These are phyloP conservation scores for Withania somnifera DNA, from an alignment of 305 asterid species.

Conservation along the genomic window DNA sequence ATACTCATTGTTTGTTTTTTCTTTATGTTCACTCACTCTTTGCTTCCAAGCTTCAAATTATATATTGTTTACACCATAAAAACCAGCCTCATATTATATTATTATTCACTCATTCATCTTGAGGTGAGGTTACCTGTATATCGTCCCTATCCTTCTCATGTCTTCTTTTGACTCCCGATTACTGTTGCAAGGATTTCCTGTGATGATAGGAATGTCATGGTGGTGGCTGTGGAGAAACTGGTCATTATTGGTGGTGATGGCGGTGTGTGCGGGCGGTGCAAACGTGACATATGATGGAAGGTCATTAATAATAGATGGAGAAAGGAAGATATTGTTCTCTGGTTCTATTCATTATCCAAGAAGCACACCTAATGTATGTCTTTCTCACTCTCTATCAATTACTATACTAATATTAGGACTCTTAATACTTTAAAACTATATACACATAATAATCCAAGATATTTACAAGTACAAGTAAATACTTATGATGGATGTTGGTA, in stretches of 20 bases:
- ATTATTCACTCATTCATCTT: too few relatives aligned
- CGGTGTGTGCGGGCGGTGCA: slow-evolving; percentile 19
- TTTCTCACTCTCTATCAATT: too few relatives aligned
- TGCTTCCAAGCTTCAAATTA: neutral
- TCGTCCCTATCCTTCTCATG: too few relatives aligned
- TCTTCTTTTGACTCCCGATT: too few relatives aligned
- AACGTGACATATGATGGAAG: slow-evolving; percentile 60
- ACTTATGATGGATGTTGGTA: neutral
- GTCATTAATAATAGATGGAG: slow-evolving; percentile 55
- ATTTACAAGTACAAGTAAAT: too few relatives aligned
- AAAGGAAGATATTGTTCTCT: slow-evolving; percentile 55
- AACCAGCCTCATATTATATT: too few relatives aligned
- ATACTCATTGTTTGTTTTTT: neutral
- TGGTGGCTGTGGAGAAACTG: slow-evolving; percentile 10
- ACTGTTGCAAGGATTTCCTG: too few relatives aligned
- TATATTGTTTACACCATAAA: neutral
- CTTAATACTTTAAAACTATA: too few relatives aligned
- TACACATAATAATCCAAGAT: too few relatives aligned
- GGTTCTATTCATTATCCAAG: slow-evolving; percentile 95
- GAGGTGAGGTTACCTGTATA: too few relatives aligned
- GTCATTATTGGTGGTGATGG: slow-evolving; percentile 2
- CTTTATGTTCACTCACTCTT: neutral
- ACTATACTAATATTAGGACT: neutral
- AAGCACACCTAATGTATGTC: slow-evolving; percentile 77
- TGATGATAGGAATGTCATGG: neutral